Percentiles rank a stretch among this genome's conserved stretches.
These are phyloP conservation scores for Acanthamoeba royreba DNA, from an alignment of 208 protist species.

Conservation along the genomic window DNA sequence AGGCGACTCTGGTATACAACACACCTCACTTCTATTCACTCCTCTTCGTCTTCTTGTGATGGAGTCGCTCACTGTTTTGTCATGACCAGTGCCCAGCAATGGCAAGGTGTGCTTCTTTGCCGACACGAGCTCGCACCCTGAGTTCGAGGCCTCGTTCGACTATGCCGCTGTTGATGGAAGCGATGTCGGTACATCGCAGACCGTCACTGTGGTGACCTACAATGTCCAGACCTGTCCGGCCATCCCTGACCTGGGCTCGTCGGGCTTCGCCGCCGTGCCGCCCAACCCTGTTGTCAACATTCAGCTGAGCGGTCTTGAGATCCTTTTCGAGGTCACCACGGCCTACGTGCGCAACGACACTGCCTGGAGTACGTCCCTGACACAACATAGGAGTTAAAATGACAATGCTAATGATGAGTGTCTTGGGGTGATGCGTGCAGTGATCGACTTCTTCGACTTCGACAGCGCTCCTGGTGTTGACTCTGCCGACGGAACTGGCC, in stretches of 20 bases:
- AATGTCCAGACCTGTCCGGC: neutral
- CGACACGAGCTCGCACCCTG: neutral
- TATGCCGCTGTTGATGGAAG: neutral
- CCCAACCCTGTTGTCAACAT: neutral
- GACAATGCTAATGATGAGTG: no score
- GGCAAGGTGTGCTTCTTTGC: neutral
- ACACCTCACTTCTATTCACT: no score
- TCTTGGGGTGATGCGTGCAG: neutral
- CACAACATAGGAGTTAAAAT: no score
- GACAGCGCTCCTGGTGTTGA: neutral
- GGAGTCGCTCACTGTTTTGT: no score
- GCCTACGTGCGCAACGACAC: neutral
- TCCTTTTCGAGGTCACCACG: neutral
- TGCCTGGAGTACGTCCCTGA: neutral
- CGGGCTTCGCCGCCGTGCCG: neutral
- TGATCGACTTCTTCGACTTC: neutral
- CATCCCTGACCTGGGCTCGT: neutral
- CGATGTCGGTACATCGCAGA: neutral
- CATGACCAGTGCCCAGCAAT: no score
- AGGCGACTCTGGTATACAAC: no score
- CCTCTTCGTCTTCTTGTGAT: no score
- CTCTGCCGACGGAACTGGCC: neutral
- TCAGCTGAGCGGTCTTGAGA: neutral
- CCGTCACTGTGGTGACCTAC: neutral
- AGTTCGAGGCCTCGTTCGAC: neutral